These are phyloP conservation scores for Candida piceae DNA, from an alignment of 805 yeast genomes.

Conservation along the genomic window DNA sequence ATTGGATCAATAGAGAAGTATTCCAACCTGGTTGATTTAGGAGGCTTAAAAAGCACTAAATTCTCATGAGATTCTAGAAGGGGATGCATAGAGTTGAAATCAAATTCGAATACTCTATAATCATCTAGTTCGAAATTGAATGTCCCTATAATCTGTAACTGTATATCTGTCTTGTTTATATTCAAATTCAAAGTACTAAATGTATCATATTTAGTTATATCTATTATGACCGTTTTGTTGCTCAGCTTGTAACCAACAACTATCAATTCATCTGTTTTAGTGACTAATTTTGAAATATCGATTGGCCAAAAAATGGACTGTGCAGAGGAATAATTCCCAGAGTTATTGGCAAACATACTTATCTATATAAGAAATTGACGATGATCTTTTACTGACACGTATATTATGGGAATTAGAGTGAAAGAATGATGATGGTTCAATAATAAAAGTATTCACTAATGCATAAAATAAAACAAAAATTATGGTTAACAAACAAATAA, in stretches of 20 bases:
- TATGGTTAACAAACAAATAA: not conserved
- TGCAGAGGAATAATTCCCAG: constrained; percentile 1
- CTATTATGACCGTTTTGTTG: constrained; percentile 23
- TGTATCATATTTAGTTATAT: constrained; percentile 14
- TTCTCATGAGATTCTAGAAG: constrained; percentile 15
- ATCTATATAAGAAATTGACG: not conserved
- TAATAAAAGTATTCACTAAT: constrained; percentile 5
- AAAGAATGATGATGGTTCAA: constrained; percentile 1
- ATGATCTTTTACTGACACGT: not conserved
- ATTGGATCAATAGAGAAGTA: constrained; percentile 76
- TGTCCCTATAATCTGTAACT: constrained; percentile 23
- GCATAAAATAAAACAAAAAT: constrained; percentile 1
- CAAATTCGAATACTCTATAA: constrained; percentile 14
- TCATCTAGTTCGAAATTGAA: constrained; percentile 18
- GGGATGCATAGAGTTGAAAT: constrained; percentile 11
- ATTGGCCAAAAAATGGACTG: constrained; percentile 29
- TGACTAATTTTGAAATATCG: constrained; percentile 15
- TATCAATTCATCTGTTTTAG: constrained; percentile 9
- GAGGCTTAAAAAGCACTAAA: constrained; percentile 61
- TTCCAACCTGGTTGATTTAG: constrained; percentile 65
- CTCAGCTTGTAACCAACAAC: constrained; percentile 26
- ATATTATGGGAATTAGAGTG: not conserved
- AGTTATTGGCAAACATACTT: not conserved
- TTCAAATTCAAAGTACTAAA: constrained; percentile 12
- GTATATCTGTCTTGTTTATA: constrained; percentile 16